Conservation (phyloP, 768 basidiomycete species). For the Termitomyces sp. region DNA sequence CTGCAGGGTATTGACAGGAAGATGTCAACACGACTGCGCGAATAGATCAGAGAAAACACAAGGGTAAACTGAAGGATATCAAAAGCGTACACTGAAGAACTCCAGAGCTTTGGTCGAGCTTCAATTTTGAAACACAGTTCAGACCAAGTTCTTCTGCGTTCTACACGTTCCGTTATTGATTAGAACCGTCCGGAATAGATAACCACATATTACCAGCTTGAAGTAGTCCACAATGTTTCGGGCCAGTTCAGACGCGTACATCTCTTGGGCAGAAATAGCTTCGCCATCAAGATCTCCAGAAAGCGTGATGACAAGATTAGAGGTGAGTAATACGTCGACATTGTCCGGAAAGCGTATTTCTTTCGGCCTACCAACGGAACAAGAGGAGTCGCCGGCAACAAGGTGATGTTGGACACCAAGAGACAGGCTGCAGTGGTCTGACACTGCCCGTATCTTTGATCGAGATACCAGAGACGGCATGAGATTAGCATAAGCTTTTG, state of each 20-base stretch:
- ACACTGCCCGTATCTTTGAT: conserved; percentile 37
- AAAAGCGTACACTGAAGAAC: conserved; percentile 30
- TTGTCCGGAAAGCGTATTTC: conserved; percentile 30
- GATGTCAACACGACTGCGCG: conserved; percentile 12
- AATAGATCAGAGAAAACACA: conserved; percentile 2
- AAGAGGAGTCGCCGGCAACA: conserved; percentile 22
- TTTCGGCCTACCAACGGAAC: conserved; percentile 22
- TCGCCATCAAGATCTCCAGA: conserved; percentile 46
- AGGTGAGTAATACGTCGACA: conserved; percentile 44
- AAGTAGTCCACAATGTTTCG: conserved; percentile 46
- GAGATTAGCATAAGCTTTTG: background rate
- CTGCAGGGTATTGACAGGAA: conserved; percentile 12
- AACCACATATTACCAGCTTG: conserved; percentile 30
- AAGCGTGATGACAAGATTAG: conserved; percentile 46
- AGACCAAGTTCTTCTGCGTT: conserved; percentile 56
- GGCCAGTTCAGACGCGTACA: conserved; percentile 45
- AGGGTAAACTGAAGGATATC: conserved; percentile 6
- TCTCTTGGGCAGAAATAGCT: conserved; percentile 28
- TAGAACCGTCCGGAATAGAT: background rate
- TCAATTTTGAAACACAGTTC: conserved; percentile 47
- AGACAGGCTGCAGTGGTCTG: conserved; percentile 36
- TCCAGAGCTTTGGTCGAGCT: conserved; percentile 38
- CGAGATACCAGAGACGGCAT: conserved; percentile 27
- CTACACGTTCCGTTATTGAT: conserved; percentile 26
- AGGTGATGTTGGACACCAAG: conserved; percentile 44